Percentiles rank a stretch among this genome's conserved stretches.
phyloP scores from a whole-genome alignment of 805 yeast species.

The Clavispora santaluciae region DNA sequence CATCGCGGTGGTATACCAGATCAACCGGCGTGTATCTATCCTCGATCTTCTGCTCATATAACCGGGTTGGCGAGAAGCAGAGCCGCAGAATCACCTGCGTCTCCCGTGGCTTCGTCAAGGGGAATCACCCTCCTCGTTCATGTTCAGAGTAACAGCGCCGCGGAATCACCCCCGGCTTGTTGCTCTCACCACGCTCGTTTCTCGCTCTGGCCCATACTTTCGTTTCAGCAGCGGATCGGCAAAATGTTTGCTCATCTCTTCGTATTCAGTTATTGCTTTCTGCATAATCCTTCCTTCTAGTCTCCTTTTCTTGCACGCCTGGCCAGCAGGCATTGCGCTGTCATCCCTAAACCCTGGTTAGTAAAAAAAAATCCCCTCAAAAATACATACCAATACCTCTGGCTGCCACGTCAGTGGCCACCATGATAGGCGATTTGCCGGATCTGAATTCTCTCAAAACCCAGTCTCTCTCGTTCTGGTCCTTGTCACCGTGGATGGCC shows the following conservation, averaged over 20 bases:
- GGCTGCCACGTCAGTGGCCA: conserved; percentile 99
- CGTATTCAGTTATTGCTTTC: conserved; percentile 3
- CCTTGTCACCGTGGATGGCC: conserved; percentile 98
- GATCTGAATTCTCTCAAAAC: conserved; percentile 87
- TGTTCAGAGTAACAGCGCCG: background rate
- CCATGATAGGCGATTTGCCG: conserved; percentile 95
- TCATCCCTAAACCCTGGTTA: conserved; percentile 15
- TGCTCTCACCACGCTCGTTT: background rate
- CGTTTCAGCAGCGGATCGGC: background rate
- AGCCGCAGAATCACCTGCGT: conserved; percentile 1
- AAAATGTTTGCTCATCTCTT: background rate
- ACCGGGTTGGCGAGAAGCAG: background rate
- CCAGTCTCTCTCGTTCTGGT: conserved; percentile 98
- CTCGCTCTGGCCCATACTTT: background rate
- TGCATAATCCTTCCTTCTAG: conserved; percentile 6
- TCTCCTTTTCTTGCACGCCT: conserved; percentile 4
- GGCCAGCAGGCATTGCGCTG: conserved; percentile 1
- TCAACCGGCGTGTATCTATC: background rate
- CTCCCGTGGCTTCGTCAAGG: background rate
- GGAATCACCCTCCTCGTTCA: background rate
- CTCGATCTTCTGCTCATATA: background rate
- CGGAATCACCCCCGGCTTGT: conserved; percentile 6
- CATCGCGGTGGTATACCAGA: background rate
- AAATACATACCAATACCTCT: conserved; percentile 96
- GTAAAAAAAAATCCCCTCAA: conserved; percentile 14